Base-by-base conservation (phyloP, 2,329 filamentous ascomycete species). In the Xylariaceae sp. region DNA sequence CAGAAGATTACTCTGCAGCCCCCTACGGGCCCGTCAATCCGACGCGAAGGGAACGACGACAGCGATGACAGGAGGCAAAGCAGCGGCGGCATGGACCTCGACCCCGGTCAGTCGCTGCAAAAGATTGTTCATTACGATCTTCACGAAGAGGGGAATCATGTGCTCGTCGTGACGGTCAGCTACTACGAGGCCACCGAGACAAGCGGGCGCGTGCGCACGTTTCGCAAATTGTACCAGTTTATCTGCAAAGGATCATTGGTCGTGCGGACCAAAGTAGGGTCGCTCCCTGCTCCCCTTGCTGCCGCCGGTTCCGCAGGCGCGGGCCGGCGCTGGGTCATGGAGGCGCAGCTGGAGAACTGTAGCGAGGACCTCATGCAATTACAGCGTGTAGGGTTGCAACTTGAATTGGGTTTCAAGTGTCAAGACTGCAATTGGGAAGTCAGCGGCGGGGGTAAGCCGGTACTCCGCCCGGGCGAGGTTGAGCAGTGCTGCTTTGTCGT, bases 191-290 rank as follows among this genome's bases (percentile, higher is more conserved):
- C 88, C 0, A 81, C 80, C n/a, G 76, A 87, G 63, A 84, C 80
- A 19, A 81, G 79, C 60, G 83, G 83, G 2, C 81, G 89, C 48
- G 86, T 88, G 39, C 79, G 94, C 56, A 95, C 90, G 7, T 97
- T 97, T 68, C 79, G 92, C 62, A 97, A 97, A 74, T 75, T 99
- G 57, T 99, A 97, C 71, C 94, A 97, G 71, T 99, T 99, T 68
- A 86, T 95, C 53, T 94, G 91, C 68, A 92, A 95, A 74, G 84
- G 89, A 40, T 88, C 91, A 57, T 76, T 99, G 62, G 89, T 91
- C 60, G 92, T 99, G 56, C 80, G 92, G 60, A 96, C 92, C 0
- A 99, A 97, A 70, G 83, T 90, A 2, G 88, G 88, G 3, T 79
- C 84, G 50, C 67, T 89, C 53, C 67, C 78, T 42, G 70, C 74